phyloP scores from a whole-genome alignment of 805 yeast genomes.

The Suhomyces tanzawaensis region DNA sequence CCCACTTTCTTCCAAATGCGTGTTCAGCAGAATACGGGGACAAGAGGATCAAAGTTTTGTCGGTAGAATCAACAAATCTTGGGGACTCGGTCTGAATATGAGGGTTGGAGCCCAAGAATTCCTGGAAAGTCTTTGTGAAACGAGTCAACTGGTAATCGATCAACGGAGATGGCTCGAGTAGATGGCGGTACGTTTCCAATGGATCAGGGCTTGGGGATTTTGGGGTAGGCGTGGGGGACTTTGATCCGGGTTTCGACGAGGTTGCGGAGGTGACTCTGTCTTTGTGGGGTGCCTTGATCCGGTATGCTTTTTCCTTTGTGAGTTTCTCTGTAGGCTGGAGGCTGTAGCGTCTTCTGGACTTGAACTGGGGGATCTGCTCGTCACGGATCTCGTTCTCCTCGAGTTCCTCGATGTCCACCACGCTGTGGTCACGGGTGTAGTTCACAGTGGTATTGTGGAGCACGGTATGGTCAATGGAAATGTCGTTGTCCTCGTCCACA shows the following conservation, averaged over 20 bases:
- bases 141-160: slow-evolving; percentile 34
- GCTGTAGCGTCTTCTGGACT: slow-evolving; percentile 29
- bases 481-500: slow-evolving; percentile 28
- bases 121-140: slow-evolving; percentile 43
- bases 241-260: neutral
- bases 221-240: slow-evolving; percentile 8
- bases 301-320: slow-evolving; percentile 1
- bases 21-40: slow-evolving; percentile 73
- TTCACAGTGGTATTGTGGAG: slow-evolving; percentile 24
- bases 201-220: slow-evolving; percentile 4
- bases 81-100: slow-evolving; percentile 42
- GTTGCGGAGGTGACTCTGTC: neutral
- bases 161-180: slow-evolving; percentile 33
- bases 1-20: slow-evolving; percentile 76
- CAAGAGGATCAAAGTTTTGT: slow-evolving; percentile 57
- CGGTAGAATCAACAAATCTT: slow-evolving; percentile 29
- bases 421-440: slow-evolving; percentile 30
- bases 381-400: slow-evolving; percentile 34
- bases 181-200: slow-evolving; percentile 23
- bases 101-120: slow-evolving; percentile 41
- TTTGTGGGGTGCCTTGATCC: neutral
- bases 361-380: slow-evolving; percentile 39
- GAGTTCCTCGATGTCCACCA: slow-evolving; percentile 33
- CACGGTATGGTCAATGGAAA: slow-evolving; percentile 41
- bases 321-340: slow-evolving; percentile 21